Percentiles rank a stretch among this genome's conserved stretches.
Evolutionary conservation across 345 rosid species (phyloP).

Genomic region (Euphorbia lathyris): DNA sequence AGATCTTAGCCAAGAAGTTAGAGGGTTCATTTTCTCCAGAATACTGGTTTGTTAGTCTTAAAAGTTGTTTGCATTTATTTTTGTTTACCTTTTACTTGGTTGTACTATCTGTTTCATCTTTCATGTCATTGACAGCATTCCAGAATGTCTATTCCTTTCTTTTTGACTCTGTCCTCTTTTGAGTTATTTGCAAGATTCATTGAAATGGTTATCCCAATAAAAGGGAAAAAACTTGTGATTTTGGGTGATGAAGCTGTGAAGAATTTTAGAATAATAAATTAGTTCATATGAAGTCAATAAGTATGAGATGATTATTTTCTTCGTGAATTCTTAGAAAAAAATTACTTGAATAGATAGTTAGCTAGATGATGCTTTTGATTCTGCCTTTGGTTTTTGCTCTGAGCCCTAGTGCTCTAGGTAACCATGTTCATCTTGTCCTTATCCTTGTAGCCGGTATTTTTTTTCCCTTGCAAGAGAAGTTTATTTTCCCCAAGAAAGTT

Average conservation of each 20-base stretch:
- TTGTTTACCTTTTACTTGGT: neutral
- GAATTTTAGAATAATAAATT: neutral
- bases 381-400: neutral
- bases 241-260: neutral
- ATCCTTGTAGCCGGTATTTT: neutral
- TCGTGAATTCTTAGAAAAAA: neutral
- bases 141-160: neutral
- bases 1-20: conserved; percentile 99
- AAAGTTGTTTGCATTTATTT: neutral
- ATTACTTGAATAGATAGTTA: neutral
- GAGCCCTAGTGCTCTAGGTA: neutral
- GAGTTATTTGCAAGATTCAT: neutral
- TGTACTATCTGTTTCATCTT: neutral
- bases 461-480: neutral
- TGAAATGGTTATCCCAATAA: neutral
- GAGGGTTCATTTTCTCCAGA: conserved; percentile 98
- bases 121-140: neutral
- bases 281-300: neutral
- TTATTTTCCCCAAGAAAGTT: neutral
- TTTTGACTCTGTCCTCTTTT: neutral
- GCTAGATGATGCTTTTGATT: neutral
- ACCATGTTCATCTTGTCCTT: neutral
- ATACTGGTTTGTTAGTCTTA: conserved; percentile 63
- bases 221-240: neutral
- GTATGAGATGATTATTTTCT: neutral